phyloP scores from a whole-genome alignment of 192 early-diverging fungal genomes.

The Powellomyces hirtus region DNA sequence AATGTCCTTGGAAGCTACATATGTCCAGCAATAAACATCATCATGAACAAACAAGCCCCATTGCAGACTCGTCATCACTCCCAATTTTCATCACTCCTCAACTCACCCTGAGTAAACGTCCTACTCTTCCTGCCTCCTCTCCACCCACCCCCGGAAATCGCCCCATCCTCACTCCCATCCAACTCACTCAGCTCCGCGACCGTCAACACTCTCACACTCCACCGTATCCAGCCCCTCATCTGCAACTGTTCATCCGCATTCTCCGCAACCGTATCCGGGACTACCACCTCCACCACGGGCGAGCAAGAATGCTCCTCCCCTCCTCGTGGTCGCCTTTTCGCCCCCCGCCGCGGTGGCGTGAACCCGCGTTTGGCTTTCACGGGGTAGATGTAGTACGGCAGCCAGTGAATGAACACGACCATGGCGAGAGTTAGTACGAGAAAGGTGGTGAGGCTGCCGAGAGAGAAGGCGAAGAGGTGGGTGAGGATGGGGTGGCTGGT shows the following conservation, averaged over 20 bases:
- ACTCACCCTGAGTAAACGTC: background rate
- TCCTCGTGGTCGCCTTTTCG: background rate
- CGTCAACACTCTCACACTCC: conserved; percentile 16
- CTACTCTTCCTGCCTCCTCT: background rate
- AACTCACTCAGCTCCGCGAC: conserved; percentile 31
- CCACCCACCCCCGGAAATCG: background rate
- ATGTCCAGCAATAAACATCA: too few species aligned
- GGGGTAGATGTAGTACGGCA: conserved; percentile 26
- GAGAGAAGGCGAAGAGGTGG: conserved; percentile 9
- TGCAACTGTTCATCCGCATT: conserved; percentile 25
- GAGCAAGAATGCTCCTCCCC: background rate
- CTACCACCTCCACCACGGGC: conserved; percentile 1
- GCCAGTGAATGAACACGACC: conserved; percentile 23
- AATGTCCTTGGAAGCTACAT: conserved; percentile 18
- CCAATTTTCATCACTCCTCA: too few species aligned
- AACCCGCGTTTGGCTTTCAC: background rate
- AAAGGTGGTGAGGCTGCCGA: background rate
- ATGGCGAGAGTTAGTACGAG: background rate
- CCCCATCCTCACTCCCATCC: background rate
- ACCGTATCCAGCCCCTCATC: conserved; percentile 39
- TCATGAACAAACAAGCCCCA: too few species aligned
- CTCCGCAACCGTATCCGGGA: conserved; percentile 26
- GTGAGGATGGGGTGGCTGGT: background rate
- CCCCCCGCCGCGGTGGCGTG: background rate
- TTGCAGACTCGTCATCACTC: too few species aligned